Base-by-base conservation (phyloP, 208 protist species). In the Vickermania ingenoplastis region DNA sequence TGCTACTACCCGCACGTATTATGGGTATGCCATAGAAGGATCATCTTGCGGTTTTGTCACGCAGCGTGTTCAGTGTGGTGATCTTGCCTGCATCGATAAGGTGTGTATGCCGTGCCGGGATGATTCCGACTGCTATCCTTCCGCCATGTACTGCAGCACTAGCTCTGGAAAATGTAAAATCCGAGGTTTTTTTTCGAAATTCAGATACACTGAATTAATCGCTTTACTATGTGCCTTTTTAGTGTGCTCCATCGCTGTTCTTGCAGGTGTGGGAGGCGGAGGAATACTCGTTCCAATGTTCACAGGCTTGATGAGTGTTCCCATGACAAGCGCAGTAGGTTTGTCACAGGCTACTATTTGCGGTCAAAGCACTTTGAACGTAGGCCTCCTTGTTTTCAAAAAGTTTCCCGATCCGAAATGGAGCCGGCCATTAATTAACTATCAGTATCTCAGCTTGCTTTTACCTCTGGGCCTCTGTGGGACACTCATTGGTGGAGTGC, bases 271-370 rank as follows among this genome's bases (percentile, higher is more conserved):
- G 26, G 87, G 87, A 14, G 87, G 87, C 52, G 87, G 87, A 31
- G 87, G 87, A 53, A 91, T 94, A 56, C 71, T 94, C 21, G 83
- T 94, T 1, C 87, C 87, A 2, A 71, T 91, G 73, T 90, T 87
- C 64, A 73, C 69, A 22, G 67, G 51, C 2, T 52, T 83, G 17
- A 67, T 88, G 1, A 36, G 69, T 22, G 53, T 91, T 28, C 79
- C 86, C 17, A 83, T 90, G 73, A 58, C 74, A 60, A 70, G 62
- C 1, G 67, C 81, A 1, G 83, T 94, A 21, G 81, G 75, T 0
- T 62, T 91, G 11, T 94, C 87, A n/a, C 87, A 94, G 62, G 71
- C 64, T 36, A 90, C 87, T n/a, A 89, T 94, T 36, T 87, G 79
- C 61, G 87, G 87, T 30, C 83, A 90, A 63, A 82, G 77, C 54